phyloP scores from a whole-genome alignment of 176 grass and related monocot genomes.

The Ananas comosus region DNA sequence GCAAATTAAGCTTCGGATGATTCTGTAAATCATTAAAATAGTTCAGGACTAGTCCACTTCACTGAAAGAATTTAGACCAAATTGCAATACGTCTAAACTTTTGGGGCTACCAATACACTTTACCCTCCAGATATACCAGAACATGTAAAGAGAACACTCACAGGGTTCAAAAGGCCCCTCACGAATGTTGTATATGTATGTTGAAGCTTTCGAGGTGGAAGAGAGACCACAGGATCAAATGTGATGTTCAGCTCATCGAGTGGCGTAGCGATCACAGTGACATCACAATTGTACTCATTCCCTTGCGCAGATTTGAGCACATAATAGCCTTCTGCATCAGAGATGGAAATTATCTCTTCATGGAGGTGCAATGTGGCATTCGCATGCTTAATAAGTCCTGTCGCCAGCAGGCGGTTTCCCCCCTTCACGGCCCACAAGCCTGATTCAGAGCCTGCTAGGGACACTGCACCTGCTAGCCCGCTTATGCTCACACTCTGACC shows the following conservation, averaged over 20 bases:
- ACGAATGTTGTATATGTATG: constrained; percentile 84
- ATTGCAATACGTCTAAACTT: too few relatives aligned
- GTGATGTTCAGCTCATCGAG: constrained; percentile 85
- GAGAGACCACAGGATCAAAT: constrained; percentile 45
- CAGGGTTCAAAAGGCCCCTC: constrained; percentile 71
- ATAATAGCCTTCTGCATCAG: constrained; percentile 56
- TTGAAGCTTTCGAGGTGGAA: constrained; percentile 76
- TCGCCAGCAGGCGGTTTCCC: constrained; percentile 67
- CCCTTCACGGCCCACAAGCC: constrained; percentile 75
- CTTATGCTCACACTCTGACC: constrained; percentile 68
- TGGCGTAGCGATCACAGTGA: constrained; percentile 68
- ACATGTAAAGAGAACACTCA: constrained; percentile 31
- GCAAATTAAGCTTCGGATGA: too few relatives aligned
- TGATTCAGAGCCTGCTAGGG: constrained; percentile 75
- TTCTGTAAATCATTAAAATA: too few relatives aligned
- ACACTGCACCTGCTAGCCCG: constrained; percentile 68
- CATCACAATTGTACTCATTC: constrained; percentile 55
- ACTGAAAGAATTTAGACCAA: too few relatives aligned
- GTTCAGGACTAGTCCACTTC: too few relatives aligned
- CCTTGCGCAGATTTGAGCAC: constrained; percentile 58
- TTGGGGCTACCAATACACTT: too few relatives aligned
- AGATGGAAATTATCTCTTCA: constrained; percentile 63
- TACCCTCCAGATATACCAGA: too few relatives aligned
- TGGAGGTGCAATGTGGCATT: constrained; percentile 68
- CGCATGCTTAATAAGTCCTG: constrained; percentile 54